phyloP scores from a whole-genome alignment of 164 flowering plant species.

The Macadamia integrifolia region DNA sequence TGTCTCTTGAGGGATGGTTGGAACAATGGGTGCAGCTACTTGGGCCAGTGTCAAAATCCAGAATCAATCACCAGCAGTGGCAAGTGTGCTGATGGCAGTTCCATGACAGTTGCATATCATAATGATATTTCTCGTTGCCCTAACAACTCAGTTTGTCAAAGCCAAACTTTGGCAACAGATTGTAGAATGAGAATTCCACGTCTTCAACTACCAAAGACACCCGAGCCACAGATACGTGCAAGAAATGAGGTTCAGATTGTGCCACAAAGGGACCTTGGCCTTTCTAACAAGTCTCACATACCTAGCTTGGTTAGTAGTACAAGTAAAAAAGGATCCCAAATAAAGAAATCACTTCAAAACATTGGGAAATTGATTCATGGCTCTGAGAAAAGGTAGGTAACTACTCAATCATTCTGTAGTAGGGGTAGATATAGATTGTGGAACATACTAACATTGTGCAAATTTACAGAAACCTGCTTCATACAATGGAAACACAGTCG shows the following conservation, averaged over 20 bases:
- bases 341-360: conserved; percentile 65
- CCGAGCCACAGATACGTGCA: conserved; percentile 31
- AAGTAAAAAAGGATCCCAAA: conserved; percentile 60
- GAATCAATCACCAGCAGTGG: conserved; percentile 17
- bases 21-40: conserved; percentile 1
- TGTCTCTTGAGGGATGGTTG: not conserved
- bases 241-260: conserved; percentile 21
- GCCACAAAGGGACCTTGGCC: conserved; percentile 25
- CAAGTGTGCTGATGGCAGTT: conserved; percentile 12
- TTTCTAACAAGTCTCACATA: conserved; percentile 28
- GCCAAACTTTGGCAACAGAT: conserved; percentile 16
- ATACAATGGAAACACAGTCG: conserved; percentile 20
- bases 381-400: conserved; percentile 65
- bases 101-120: conserved; percentile 11
- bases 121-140: conserved; percentile 31
- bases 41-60: conserved; percentile 15
- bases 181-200: conserved; percentile 25
- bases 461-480: conserved; percentile 50
- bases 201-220: conserved; percentile 42
- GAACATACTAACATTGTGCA: not conserved
- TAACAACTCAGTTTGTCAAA: conserved; percentile 22
- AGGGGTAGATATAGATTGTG: not conserved
- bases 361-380: conserved; percentile 82
- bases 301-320: conserved; percentile 18
- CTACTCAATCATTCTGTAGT: not conserved